Conservation (phyloP, 2,329 filamentous ascomycete species). For the Stachybotrys echinatus region DNA sequence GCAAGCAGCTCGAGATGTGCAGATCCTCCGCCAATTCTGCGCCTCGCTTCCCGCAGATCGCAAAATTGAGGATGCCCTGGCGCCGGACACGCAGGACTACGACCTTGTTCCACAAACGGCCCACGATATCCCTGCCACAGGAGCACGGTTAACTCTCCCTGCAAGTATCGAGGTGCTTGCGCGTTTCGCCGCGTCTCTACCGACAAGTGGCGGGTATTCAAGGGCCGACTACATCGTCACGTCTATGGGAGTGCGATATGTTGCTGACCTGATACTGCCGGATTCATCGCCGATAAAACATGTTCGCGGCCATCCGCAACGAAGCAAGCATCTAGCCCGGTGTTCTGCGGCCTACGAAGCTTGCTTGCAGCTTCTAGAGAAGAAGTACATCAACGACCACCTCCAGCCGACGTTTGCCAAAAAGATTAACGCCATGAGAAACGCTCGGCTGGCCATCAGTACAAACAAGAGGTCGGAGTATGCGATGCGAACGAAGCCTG, state of each 20-base stretch:
- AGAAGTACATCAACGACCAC: slow-evolving; percentile 65
- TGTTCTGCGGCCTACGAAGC: slow-evolving; percentile 84
- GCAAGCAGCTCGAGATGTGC: slow-evolving; percentile 57
- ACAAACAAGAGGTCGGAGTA: slow-evolving; percentile 72
- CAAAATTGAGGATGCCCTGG: slow-evolving; percentile 29
- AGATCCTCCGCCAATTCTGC: slow-evolving; percentile 70
- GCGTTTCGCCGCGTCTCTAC: slow-evolving; percentile 66
- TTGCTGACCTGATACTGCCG: slow-evolving; percentile 77
- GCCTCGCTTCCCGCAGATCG: slow-evolving; percentile 68
- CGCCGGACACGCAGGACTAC: slow-evolving; percentile 6
- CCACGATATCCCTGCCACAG: slow-evolving; percentile 60
- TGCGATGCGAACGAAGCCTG: slow-evolving; percentile 72
- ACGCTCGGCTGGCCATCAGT: slow-evolving; percentile 77
- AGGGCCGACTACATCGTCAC: slow-evolving; percentile 58
- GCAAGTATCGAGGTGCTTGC: slow-evolving; percentile 68
- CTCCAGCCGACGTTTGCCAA: slow-evolving; percentile 70
- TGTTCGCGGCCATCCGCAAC: slow-evolving; percentile 55
- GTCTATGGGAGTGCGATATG: slow-evolving; percentile 51
- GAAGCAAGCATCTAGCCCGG: slow-evolving; percentile 73
- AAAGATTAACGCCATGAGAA: slow-evolving; percentile 74
- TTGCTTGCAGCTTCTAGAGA: slow-evolving; percentile 63
- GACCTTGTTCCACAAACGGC: slow-evolving; percentile 33
- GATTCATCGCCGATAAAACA: slow-evolving; percentile 66
- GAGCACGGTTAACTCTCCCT: slow-evolving; percentile 73
- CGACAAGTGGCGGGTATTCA: slow-evolving; percentile 15